Evolutionary conservation across 1,284 basidiomycete species (phyloP), one percentile per base, ranked within the genome.

Genomic region (Austroboletus novae-zelandiae): DNA sequence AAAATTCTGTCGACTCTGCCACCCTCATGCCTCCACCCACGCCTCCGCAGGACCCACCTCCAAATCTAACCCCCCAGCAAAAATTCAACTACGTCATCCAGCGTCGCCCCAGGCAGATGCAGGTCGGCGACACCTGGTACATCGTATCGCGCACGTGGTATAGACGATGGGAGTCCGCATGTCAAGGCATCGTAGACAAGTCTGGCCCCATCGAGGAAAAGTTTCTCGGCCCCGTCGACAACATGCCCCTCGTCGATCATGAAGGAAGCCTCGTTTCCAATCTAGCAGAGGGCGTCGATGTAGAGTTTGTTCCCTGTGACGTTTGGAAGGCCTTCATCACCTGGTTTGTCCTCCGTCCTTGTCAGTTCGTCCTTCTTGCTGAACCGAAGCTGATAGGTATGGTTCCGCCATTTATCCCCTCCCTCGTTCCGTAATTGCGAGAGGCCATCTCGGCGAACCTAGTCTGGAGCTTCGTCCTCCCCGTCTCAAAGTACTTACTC

Each of bases 401-500:
- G 91, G 90, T 15, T 57, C 73, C 45, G 70, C 80, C 2, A 67
- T 65, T 13, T 71, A 76, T 42, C 71, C 79, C 3, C 71, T 94
- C 42, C 77, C 83, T 30, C 81, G 91, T 47, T 74, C 76, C 18
- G 86, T 93, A 49, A 81, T 93, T 52, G 69, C 75, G 13, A 76
- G 78, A 53, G 89, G 79, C 14, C 69, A 73, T 45, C 63, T 70
- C 35, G 78, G 79, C 57, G 74, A 78, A 52, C 70, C 75, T 18
- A 71, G 74, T n/a, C 72, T 98, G 52, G 94, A 98, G 69, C 77
- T 96, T 45, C 79, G 81, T 48, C 93, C 94, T 15, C 85, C 86
- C 2, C 73, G 74, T 32, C 75, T 95, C 62, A 79, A 77, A 52
- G 78, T 86, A 27, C 79, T 87, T 61, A 68, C 73, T 30, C 71